Conservation (phyloP, 108 stramenopile genomes). For the Skeletonema menzelii region DNA sequence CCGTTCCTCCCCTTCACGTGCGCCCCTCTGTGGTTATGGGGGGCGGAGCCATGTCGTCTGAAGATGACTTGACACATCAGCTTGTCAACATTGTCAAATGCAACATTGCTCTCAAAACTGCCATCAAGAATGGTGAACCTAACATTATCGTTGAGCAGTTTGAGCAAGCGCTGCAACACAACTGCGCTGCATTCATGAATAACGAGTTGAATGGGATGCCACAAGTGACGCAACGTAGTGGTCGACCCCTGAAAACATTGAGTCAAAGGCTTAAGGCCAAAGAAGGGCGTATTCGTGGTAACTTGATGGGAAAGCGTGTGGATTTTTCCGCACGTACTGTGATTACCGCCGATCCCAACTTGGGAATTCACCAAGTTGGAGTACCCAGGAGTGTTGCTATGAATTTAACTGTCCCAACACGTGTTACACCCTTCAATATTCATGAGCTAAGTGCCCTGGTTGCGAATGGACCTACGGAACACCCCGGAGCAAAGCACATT, state of each 20-base stretch:
- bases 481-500: constrained; percentile 98
- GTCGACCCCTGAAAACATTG: constrained; percentile 97
- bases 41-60: constrained; percentile 74
- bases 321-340: constrained; percentile 99
- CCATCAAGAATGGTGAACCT: constrained; percentile 90
- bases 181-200: constrained; percentile 92
- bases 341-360: constrained; percentile 99
- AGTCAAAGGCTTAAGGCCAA: constrained; percentile 95
- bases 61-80: constrained; percentile 98
- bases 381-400: constrained; percentile 96
- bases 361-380: constrained; percentile 99
- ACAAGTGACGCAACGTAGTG: constrained; percentile 93
- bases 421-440: constrained; percentile 96
- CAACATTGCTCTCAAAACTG: constrained; percentile 90
- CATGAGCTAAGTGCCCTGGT: constrained; percentile 85
- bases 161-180: constrained; percentile 96
- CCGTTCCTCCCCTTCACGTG: constrained; percentile 98
- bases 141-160: constrained; percentile 93
- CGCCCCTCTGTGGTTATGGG: constrained; percentile 91
- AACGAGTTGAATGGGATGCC: constrained; percentile 92
- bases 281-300: constrained; percentile 99
- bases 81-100: constrained; percentile 96
- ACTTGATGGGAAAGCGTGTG: constrained; percentile 99
- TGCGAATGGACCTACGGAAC: constrained; percentile 92
- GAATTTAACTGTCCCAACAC: constrained; percentile 96